These are phyloP conservation scores for Sporobolomyces phaffii DNA, from an alignment of 768 basidiomycete species.

Conservation along the genomic window DNA sequence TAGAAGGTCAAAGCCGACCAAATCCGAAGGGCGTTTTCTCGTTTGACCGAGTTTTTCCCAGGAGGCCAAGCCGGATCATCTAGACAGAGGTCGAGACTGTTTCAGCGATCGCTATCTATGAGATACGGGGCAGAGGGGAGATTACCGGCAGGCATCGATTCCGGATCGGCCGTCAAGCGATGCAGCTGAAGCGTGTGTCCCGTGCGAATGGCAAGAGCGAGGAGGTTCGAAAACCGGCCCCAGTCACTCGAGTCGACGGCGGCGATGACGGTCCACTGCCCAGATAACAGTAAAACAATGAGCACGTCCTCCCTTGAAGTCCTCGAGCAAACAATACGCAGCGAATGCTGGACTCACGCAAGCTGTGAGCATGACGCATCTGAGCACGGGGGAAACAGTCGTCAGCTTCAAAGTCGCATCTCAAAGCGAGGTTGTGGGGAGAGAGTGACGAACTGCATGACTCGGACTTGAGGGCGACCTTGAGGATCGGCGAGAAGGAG, in stretches of 20 bases:
- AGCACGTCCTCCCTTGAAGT: no score
- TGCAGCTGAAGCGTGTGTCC: slow-evolving; percentile 30
- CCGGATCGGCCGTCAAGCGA: slow-evolving; percentile 21
- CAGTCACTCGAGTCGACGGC: slow-evolving; percentile 9
- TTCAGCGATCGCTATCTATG: no score
- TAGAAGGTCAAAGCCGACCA: slow-evolving; percentile 20
- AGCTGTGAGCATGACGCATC: slow-evolving; percentile 9
- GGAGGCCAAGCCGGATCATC: slow-evolving; percentile 27
- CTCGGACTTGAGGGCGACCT: slow-evolving; percentile 17
- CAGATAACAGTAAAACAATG: not conserved
- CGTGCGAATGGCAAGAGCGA: slow-evolving; percentile 16
- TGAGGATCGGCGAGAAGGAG: slow-evolving; percentile 12
- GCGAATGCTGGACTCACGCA: no score
- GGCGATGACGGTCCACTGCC: slow-evolving; percentile 23
- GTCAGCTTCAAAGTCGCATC: not conserved
- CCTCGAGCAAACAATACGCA: no score
- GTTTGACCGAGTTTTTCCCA: slow-evolving; percentile 35
- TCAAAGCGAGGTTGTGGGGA: accelerated
- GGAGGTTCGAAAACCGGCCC: slow-evolving; percentile 23
- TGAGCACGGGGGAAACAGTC: not conserved
- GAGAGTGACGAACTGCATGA: slow-evolving; percentile 6
- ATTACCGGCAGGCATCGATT: slow-evolving; percentile 25
- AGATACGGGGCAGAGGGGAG: no score
- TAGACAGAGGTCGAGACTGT: not conserved
- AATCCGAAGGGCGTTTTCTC: slow-evolving; percentile 17